phyloP scores from a whole-genome alignment of 78 protist genomes.

The Dictyostelium capitatum region DNA sequence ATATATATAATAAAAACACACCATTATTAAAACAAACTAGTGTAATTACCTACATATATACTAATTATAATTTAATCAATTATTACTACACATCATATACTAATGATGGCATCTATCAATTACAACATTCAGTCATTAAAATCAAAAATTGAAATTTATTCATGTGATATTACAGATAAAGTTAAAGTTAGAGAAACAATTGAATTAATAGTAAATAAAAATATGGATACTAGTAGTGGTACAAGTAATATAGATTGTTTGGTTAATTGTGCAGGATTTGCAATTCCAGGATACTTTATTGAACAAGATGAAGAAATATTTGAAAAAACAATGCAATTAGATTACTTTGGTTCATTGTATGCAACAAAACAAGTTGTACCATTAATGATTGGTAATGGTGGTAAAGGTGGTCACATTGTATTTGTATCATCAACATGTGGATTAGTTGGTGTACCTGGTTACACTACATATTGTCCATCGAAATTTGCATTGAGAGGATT shows the following conservation, averaged over 20 bases:
- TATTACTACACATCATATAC: too few species aligned
- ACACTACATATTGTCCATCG: conserved; percentile 55
- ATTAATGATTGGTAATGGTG: conserved; percentile 65
- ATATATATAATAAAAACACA: too few species aligned
- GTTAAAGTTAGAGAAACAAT: conserved; percentile 19
- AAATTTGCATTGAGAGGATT: conserved; percentile 52
- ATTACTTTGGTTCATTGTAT: conserved; percentile 59
- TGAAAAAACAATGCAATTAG: conserved; percentile 57
- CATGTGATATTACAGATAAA: conserved; percentile 68
- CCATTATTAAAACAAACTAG: too few species aligned
- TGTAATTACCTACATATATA: too few species aligned
- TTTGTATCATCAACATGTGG: conserved; percentile 70
- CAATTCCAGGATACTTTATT: conserved; percentile 64
- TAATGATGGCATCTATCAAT: too few species aligned
- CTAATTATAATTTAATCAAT: too few species aligned
- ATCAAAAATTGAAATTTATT: conserved; percentile 10
- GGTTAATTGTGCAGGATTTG: conserved; percentile 62
- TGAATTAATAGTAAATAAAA: neutral
- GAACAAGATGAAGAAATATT: conserved; percentile 51
- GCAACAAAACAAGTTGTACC: conserved; percentile 45
- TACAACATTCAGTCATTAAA: neutral
- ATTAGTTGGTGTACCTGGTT: conserved; percentile 61
- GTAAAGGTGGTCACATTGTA: conserved; percentile 54
- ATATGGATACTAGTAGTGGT: neutral
- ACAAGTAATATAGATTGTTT: conserved; percentile 43